Base-by-base conservation (phyloP, 1,139 yeast species). In the Candida tunisiensis region DNA sequence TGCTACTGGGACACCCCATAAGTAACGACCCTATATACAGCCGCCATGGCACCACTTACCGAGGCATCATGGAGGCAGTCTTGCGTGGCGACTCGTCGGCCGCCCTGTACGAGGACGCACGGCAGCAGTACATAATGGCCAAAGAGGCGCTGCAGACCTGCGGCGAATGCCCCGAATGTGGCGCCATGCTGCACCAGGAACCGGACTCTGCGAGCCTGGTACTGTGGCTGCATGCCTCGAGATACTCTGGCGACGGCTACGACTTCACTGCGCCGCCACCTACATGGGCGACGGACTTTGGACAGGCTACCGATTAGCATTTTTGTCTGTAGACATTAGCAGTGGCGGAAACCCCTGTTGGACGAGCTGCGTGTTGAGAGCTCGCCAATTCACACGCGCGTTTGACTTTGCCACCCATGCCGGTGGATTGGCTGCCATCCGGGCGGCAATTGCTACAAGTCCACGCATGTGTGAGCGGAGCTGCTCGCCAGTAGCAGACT, bases 21-120 rank as follows among this genome's bases (percentile, higher is more conserved):
- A 93, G 93, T 16, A 88, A 88, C 47, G 98, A 88, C 49, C 96
- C 96, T 0, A 64, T 88, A 1, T 88, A 88, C 38, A 60, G 57
- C 55, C 2, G 15, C 21, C 10, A 8, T 8, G 10, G n/a, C n/a
- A n/a, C n/a, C n/a, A n/a, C n/a, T n/a, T n/a, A n/a, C n/a, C 2
- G 31, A 29, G 6, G 8, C 68, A 64, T 3, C 65, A 69, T 32
- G 53, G 55, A 20, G 57, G 50, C 1, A 56, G 50, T 8, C 59
- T 78, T 3, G 58, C 60, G 5, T 44, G 36, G 3, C 55, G 56
- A 23, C 53, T 88, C 21, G 69, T 74, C 35, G 16, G 60, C 82
- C 23, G 95, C 94, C 5, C 75, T 78, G 44, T 64, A 72, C 1
- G 55, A 58, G 17, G 64, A 71, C 1, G 74, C 91, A 0, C 62